These are phyloP conservation scores for Phialophora chinensis DNA, from an alignment of 2,329 filamentous ascomycete species.

Conservation along the genomic window DNA sequence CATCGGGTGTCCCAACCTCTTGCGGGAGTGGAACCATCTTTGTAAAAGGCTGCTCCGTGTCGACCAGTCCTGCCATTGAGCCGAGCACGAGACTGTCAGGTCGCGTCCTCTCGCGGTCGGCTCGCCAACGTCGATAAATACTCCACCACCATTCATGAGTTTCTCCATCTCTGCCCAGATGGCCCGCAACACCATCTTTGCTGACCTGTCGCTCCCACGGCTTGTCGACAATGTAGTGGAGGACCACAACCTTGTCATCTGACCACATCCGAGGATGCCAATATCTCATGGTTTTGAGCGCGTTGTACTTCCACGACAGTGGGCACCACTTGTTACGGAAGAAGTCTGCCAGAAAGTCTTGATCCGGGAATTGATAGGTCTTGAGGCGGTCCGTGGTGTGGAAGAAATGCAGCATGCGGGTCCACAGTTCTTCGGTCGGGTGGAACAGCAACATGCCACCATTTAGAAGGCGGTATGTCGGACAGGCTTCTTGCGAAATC, in stretches of 20 bases:
- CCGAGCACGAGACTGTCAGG: conserved; percentile 21
- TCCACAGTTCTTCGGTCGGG: conserved; percentile 49
- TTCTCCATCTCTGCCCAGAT: conserved; percentile 57
- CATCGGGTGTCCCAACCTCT: conserved; percentile 33
- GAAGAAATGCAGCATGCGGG: conserved; percentile 51
- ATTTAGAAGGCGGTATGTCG: conserved; percentile 57
- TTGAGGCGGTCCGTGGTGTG: conserved; percentile 46
- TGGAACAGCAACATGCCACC: conserved; percentile 55
- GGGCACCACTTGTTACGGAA: conserved; percentile 54
- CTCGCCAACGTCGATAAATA: conserved; percentile 51
- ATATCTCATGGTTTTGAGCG: conserved; percentile 61
- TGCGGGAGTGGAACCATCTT: conserved; percentile 30
- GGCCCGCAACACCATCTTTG: conserved; percentile 54
- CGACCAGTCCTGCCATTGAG: conserved; percentile 28
- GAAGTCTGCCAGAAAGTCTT: conserved; percentile 60
- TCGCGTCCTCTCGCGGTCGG: conserved; percentile 20
- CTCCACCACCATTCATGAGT: conserved; percentile 63
- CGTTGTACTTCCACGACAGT: conserved; percentile 59
- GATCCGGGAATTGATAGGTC: conserved; percentile 59
- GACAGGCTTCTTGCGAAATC: conserved; percentile 32
- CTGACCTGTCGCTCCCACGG: conserved; percentile 57
- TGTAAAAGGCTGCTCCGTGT: conserved; percentile 31
- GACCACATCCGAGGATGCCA: conserved; percentile 60
- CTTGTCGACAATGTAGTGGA: conserved; percentile 64
- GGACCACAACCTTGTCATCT: conserved; percentile 54